A percentile compares a stretch with the other conserved stretches of the same genome.
phyloP scores from a whole-genome alignment of 2,329 filamentous ascomycete genomes.

The Aspergillus spinulosporus region DNA sequence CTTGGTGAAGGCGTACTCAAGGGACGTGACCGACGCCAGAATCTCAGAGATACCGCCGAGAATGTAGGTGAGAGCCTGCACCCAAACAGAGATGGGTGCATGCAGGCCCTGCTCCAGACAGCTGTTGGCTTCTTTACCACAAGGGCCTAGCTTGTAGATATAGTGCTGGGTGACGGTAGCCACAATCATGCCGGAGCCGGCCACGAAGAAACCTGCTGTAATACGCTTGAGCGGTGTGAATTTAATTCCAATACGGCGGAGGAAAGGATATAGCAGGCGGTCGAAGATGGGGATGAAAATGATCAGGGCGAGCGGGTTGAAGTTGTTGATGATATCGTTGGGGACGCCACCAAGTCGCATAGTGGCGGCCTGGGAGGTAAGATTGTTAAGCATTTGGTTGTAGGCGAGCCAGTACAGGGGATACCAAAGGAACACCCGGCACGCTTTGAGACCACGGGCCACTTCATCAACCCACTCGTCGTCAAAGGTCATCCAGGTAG shows the following conservation, averaged over 20 bases:
- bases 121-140: slow-evolving; percentile 55
- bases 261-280: slow-evolving; percentile 51
- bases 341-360: slow-evolving; percentile 55
- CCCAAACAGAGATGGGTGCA: slow-evolving; percentile 64
- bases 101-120: slow-evolving; percentile 45
- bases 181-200: slow-evolving; percentile 50
- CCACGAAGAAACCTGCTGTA: slow-evolving; percentile 51
- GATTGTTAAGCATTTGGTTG: slow-evolving; percentile 56
- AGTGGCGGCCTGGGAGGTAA: slow-evolving; percentile 57
- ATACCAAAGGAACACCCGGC: slow-evolving; percentile 65
- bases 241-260: slow-evolving; percentile 48
- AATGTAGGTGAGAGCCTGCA: slow-evolving; percentile 52
- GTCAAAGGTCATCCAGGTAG: slow-evolving; percentile 67
- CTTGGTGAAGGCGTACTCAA: slow-evolving; percentile 75
- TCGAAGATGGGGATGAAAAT: slow-evolving; percentile 58
- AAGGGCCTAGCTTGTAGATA: slow-evolving; percentile 62
- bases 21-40: slow-evolving; percentile 59
- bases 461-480: slow-evolving; percentile 80
- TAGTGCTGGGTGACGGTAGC: slow-evolving; percentile 53
- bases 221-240: slow-evolving; percentile 59
- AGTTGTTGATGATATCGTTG: slow-evolving; percentile 57
- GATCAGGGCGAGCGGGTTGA: slow-evolving; percentile 56
- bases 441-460: slow-evolving; percentile 65
- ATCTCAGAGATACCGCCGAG: slow-evolving; percentile 59
- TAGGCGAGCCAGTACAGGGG: slow-evolving; percentile 53